Percentiles rank a stretch among this genome's conserved stretches.
phyloP scores from a whole-genome alignment of 805 yeast genomes.

The Cyberlindnera euphorbiiphila region DNA sequence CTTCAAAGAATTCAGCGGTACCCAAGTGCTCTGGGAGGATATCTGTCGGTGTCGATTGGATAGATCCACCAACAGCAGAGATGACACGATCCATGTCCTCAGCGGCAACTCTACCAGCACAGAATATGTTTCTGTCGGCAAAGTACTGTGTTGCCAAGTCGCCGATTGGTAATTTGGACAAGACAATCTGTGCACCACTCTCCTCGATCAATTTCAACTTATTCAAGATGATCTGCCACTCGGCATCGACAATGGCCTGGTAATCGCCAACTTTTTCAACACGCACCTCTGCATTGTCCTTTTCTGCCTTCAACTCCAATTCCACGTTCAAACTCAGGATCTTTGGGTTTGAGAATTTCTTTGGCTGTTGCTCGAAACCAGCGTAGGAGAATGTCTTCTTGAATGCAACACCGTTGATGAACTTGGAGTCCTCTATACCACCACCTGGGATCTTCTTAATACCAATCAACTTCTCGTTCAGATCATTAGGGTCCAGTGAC shows the following conservation, averaged over 20 bases:
- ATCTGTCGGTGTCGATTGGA: conserved; percentile 76
- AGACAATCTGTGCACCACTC: conserved; percentile 88
- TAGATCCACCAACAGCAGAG: conserved; percentile 88
- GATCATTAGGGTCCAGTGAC: conserved; percentile 75
- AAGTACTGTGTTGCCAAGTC: conserved; percentile 98
- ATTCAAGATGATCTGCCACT: conserved; percentile 89
- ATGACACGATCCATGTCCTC: conserved; percentile 93
- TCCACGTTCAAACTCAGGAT: conserved; percentile 85
- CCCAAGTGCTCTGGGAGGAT: conserved; percentile 73
- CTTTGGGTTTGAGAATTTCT: conserved; percentile 73
- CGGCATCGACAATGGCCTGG: conserved; percentile 98
- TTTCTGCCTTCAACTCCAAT: conserved; percentile 94
- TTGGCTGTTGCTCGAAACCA: conserved; percentile 98
- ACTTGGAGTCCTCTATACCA: conserved; percentile 86
- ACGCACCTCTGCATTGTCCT: conserved; percentile 97
- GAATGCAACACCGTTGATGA: conserved; percentile 93
- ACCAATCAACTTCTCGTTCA: conserved; percentile 89
- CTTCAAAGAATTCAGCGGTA: conserved; percentile 82
- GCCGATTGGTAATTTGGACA: conserved; percentile 94
- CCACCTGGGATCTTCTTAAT: conserved; percentile 96
- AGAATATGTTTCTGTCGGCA: conserved; percentile 93
- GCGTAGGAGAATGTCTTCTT: conserved; percentile 97
- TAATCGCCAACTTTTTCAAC: conserved; percentile 91
- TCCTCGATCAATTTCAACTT: conserved; percentile 79
- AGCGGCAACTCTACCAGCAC: conserved; percentile 90